Evolutionary conservation across 2,329 filamentous ascomycete genomes (phyloP).

Genomic region (Niveomyces coronatus): DNA sequence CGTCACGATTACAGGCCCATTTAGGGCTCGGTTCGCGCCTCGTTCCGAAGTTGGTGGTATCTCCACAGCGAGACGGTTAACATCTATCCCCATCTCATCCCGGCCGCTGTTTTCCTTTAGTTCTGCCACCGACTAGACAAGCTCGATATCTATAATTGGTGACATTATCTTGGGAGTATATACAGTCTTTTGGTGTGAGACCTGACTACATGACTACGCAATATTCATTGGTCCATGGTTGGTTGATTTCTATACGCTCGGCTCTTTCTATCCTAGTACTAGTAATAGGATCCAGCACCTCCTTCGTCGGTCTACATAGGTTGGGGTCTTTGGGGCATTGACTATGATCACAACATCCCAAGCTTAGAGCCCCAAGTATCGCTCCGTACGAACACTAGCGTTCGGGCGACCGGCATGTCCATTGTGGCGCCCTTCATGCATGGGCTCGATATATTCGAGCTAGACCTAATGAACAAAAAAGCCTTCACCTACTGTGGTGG

Average conservation of each 20-base stretch:
- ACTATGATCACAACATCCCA: constrained; percentile 24
- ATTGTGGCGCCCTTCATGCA: constrained; percentile 26
- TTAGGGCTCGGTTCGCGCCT: constrained; percentile 24
- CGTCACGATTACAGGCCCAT: constrained; percentile 28
- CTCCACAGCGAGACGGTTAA: constrained; percentile 25
- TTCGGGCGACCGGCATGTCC: constrained; percentile 26
- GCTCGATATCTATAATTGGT: constrained; percentile 15
- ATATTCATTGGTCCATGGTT: constrained; percentile 20
- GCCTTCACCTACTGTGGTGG: constrained; percentile 13
- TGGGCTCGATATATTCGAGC: constrained; percentile 23
- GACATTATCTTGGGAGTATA: constrained; percentile 18
- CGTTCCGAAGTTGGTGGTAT: constrained; percentile 29
- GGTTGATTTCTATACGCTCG: constrained; percentile 12
- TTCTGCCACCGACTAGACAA: constrained; percentile 16
- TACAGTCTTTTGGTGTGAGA: constrained; percentile 19
- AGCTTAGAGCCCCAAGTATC: constrained; percentile 23
- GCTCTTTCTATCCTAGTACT: constrained; percentile 8
- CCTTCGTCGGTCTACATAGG: constrained; percentile 12
- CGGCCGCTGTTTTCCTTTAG: constrained; percentile 23
- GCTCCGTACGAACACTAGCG: constrained; percentile 22
- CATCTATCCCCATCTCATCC: constrained; percentile 29
- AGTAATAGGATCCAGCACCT: constrained; percentile 7
- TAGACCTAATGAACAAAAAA: constrained; percentile 21
- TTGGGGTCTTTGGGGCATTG: constrained; percentile 13
- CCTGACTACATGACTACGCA: constrained; percentile 14